Conservation (phyloP, 2,329 filamentous ascomycete species). For the Harringtonia aguacate region DNA sequence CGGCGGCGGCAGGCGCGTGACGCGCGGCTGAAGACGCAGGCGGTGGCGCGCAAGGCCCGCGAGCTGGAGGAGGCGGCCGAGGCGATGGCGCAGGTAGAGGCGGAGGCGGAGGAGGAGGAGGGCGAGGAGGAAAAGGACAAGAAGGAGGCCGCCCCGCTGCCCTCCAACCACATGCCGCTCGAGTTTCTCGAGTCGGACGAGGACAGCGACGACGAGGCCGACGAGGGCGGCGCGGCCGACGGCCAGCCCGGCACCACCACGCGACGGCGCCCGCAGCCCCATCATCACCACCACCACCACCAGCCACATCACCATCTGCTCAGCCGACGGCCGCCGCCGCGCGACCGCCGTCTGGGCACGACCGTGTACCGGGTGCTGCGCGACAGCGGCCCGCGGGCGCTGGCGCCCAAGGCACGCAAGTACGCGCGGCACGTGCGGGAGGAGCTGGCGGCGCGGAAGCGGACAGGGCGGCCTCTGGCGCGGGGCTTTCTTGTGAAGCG, state of each 20-base stretch:
- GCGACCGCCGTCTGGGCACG: constrained; percentile 38
- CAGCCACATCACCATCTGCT: too few species aligned
- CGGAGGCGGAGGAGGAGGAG: constrained; percentile 2
- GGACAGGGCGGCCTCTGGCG: constrained; percentile 22
- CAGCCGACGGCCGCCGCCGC: constrained; percentile 18
- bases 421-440: constrained; percentile 30
- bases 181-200: constrained; percentile 44
- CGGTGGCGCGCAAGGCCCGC: constrained; percentile 32
- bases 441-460: constrained; percentile 32
- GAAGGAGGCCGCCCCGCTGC: constrained; percentile 10
- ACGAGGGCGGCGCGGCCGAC: constrained; percentile 8
- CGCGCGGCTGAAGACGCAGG: constrained; percentile 43
- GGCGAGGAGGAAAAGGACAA: constrained; percentile 14
- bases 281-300: constrained; percentile 25
- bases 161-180: constrained; percentile 36
- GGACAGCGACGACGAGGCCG: constrained; percentile 19
- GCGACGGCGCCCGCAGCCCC: background rate
- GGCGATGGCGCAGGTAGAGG: constrained; percentile 11
- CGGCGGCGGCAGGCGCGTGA: constrained; percentile 46
- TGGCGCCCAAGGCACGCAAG: constrained; percentile 38
- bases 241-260: background rate
- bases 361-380: constrained; percentile 42
- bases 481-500: constrained; percentile 34
- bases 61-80: constrained; percentile 4
- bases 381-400: constrained; percentile 29